A percentile compares a stretch with the other conserved stretches of the same genome.
Conservation (phyloP, 768 basidiomycete genomes). For the Tremella fuciformis region DNA sequence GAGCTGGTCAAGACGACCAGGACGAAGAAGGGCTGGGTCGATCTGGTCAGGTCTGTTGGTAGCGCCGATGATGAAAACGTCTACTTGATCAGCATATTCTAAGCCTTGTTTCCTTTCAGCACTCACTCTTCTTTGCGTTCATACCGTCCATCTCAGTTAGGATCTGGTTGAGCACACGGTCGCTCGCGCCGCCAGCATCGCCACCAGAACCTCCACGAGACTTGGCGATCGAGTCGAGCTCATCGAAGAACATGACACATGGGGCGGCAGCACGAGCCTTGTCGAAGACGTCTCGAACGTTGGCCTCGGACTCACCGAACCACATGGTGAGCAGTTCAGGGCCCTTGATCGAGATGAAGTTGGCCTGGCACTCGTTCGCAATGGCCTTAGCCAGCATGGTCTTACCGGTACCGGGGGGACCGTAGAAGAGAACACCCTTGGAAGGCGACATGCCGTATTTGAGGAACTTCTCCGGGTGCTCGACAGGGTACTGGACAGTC, state of each 20-base stretch:
- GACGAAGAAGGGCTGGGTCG: constrained; percentile 93
- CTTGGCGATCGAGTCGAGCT: constrained; percentile 98
- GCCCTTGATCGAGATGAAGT: constrained; percentile 99
- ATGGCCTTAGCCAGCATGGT: constrained; percentile 97
- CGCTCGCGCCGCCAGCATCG: constrained; percentile 93
- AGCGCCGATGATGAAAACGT: constrained; percentile 65
- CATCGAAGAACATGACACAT: constrained; percentile 99
- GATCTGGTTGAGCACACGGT: constrained; percentile 82
- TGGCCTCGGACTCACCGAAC: constrained; percentile 99
- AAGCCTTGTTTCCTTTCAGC: constrained; percentile 66
- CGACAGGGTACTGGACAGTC: constrained; percentile 99
- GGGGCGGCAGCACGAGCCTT: constrained; percentile 98
- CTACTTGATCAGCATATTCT: constrained; percentile 91
- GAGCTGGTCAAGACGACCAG: constrained; percentile 94
- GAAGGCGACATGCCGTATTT: constrained; percentile 99
- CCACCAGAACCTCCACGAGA: constrained; percentile 73
- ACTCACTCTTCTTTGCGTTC: constrained; percentile 66
- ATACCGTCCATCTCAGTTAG: constrained; percentile 87
- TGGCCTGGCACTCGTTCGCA: constrained; percentile 99
- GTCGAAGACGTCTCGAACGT: constrained; percentile 99
- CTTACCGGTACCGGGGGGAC: constrained; percentile 99
- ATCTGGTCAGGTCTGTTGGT: constrained; percentile 88
- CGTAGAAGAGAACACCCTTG: constrained; percentile 99
- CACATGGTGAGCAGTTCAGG: constrained; percentile 99
- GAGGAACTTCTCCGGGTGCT: constrained; percentile 99